phyloP scores from a whole-genome alignment of 257 asterid genomes.

The Cinchona pubescens region DNA sequence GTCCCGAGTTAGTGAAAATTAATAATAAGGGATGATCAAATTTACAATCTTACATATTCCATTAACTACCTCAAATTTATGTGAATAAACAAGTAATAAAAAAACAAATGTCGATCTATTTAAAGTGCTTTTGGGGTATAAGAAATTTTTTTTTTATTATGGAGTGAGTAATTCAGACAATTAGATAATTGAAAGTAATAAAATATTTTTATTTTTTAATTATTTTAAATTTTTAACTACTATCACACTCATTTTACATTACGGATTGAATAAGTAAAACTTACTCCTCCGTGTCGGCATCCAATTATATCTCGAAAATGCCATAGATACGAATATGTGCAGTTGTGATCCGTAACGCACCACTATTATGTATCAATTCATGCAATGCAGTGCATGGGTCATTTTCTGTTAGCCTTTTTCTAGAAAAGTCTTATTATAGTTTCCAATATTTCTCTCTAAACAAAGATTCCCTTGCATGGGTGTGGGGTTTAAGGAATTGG shows the following conservation, averaged over 20 bases:
- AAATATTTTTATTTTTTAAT: no score
- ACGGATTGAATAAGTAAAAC: no score
- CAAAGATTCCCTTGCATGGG: conserved; percentile 28
- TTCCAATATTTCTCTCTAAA: conserved; percentile 18
- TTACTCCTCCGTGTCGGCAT: conserved; percentile 9
- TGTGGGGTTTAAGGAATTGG: conserved; percentile 41
- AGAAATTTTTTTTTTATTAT: no score
- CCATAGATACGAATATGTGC: conserved; percentile 3
- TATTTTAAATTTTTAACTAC: no score
- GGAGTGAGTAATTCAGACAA: no score
- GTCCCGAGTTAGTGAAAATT: not conserved
- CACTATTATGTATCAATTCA: conserved; percentile 17
- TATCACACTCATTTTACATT: no score
- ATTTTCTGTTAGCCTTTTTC: conserved; percentile 21
- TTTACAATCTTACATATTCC: not conserved
- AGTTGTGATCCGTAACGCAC: conserved; percentile 6
- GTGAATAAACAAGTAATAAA: not conserved
- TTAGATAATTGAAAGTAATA: no score
- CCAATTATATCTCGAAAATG: conserved; percentile 1
- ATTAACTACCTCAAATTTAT: not conserved
- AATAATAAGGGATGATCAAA: not conserved
- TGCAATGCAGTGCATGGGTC: conserved; percentile 18
- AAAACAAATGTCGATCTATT: not conserved
- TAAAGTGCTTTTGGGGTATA: not conserved
- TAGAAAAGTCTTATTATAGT: conserved; percentile 24